These are phyloP conservation scores for Heritiera fomes DNA, from an alignment of 345 rosid genomes.

Conservation along the genomic window DNA sequence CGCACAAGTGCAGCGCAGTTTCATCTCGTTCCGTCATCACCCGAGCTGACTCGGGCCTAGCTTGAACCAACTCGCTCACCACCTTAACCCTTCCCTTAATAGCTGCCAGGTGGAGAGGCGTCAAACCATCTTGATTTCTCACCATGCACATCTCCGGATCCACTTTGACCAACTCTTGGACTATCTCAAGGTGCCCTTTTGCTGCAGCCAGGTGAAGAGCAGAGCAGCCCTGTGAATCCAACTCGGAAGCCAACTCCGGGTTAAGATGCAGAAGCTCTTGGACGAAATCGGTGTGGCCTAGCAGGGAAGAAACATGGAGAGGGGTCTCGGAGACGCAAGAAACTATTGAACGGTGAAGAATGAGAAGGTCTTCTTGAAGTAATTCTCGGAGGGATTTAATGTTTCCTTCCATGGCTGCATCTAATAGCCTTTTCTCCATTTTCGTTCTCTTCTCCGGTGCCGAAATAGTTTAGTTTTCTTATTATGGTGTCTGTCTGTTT, in stretches of 20 bases:
- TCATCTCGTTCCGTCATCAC: constrained; percentile 26
- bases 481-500: background rate
- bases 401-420: constrained; percentile 28
- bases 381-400: constrained; percentile 16
- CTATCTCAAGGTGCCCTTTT: constrained; percentile 31
- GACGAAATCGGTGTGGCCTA: constrained; percentile 31
- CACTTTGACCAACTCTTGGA: constrained; percentile 15
- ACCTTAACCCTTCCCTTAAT: constrained; percentile 32
- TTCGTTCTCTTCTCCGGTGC: background rate
- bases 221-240: constrained; percentile 27
- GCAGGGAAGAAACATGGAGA: constrained; percentile 30
- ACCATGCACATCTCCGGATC: constrained; percentile 18
- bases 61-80: constrained; percentile 20
- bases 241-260: constrained; percentile 29
- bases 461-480: background rate
- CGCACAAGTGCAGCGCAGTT: constrained; percentile 30
- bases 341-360: constrained; percentile 31
- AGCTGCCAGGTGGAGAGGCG: constrained; percentile 33
- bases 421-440: constrained; percentile 28
- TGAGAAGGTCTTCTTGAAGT: constrained; percentile 29
- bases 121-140: constrained; percentile 30
- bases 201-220: constrained; percentile 42
- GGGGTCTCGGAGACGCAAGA: constrained; percentile 32
- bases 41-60: constrained; percentile 10
- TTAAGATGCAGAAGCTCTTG: constrained; percentile 25